These are phyloP conservation scores for Rhododendron ferrugineum DNA, from an alignment of 148 eudicot genomes.

Conservation along the genomic window DNA sequence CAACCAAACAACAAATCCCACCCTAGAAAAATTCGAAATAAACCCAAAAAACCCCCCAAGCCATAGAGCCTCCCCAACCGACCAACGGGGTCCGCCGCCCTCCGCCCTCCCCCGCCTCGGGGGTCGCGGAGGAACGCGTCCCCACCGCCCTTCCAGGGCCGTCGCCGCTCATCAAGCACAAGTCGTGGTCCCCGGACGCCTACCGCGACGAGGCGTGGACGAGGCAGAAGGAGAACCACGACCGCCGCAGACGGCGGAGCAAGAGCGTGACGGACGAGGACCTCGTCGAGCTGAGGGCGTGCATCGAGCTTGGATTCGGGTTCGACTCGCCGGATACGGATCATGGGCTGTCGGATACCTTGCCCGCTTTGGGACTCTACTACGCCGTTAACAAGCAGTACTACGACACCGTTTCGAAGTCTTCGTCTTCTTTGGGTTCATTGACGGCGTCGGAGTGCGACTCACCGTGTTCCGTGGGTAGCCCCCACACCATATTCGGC, in stretches of 20 bases:
- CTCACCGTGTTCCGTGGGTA: slow-evolving; percentile 36
- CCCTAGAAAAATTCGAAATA: not conserved
- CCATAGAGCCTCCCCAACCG: slow-evolving; percentile 31
- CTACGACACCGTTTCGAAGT: slow-evolving; percentile 38
- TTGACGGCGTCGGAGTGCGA: slow-evolving; percentile 35
- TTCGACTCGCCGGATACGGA: slow-evolving; percentile 62
- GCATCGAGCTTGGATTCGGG: slow-evolving; percentile 76
- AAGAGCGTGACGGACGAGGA: slow-evolving; percentile 92
- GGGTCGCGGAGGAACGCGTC: slow-evolving; percentile 7
- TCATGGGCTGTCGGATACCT: slow-evolving; percentile 44
- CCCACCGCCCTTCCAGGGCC: slow-evolving; percentile 3
- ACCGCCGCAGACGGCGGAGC: slow-evolving; percentile 27
- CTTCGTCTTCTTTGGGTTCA: slow-evolving; percentile 23
- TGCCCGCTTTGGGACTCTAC: slow-evolving; percentile 70
- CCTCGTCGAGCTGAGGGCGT: slow-evolving; percentile 64
- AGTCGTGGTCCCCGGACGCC: slow-evolving; percentile 75
- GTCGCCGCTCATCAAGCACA: slow-evolving; percentile 39
- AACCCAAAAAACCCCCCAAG: not conserved
- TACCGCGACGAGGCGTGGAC: slow-evolving; percentile 69
- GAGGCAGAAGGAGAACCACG: slow-evolving; percentile 29
- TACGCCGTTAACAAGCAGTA: slow-evolving; percentile 61
- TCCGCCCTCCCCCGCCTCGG: slow-evolving; percentile 13
- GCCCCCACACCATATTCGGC: slow-evolving; percentile 54
- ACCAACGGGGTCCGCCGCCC: slow-evolving; percentile 24
- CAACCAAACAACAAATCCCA: not conserved